phyloP scores from a whole-genome alignment of 1,139 yeast genomes.

The Candida tunisiensis region DNA sequence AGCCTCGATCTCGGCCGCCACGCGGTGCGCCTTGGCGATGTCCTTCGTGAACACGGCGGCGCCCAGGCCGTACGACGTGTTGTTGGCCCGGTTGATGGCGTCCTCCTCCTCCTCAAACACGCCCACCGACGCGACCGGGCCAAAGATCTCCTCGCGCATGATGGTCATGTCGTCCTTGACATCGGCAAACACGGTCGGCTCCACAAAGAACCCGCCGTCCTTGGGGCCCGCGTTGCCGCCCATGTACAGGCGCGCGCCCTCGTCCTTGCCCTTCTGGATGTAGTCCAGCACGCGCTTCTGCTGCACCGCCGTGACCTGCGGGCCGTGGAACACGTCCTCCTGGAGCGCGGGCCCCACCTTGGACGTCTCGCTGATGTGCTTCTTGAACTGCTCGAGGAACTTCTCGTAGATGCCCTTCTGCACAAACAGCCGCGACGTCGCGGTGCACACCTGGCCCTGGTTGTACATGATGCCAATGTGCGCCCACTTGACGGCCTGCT shows the following conservation, averaged over 20 bases:
- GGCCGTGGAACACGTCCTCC: slow-evolving; percentile 48
- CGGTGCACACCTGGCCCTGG: slow-evolving; percentile 82
- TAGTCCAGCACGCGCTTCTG: slow-evolving; percentile 50
- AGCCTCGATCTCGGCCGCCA: slow-evolving; percentile 57
- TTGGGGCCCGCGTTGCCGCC: slow-evolving; percentile 41
- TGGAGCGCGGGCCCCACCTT: slow-evolving; percentile 30
- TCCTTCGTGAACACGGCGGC: slow-evolving; percentile 63
- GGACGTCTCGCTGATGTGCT: slow-evolving; percentile 26
- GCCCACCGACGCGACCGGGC: slow-evolving; percentile 76
- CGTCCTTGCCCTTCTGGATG: slow-evolving; percentile 47
- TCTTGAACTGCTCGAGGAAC: slow-evolving; percentile 35
- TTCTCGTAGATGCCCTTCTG: slow-evolving; percentile 64
- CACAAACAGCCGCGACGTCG: slow-evolving; percentile 68
- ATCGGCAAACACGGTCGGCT: slow-evolving; percentile 67
- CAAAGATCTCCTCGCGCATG: slow-evolving; percentile 70
- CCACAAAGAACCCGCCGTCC: slow-evolving; percentile 61
- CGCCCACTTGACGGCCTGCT: slow-evolving; percentile 43
- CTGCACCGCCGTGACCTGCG: slow-evolving; percentile 59
- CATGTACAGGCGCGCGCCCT: slow-evolving; percentile 51
- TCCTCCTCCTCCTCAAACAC: slow-evolving; percentile 59
- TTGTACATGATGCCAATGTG: slow-evolving; percentile 55
- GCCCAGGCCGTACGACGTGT: slow-evolving; percentile 62
- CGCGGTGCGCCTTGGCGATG: slow-evolving; percentile 38
- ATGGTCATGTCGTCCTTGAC: slow-evolving; percentile 49
- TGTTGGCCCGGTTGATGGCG: slow-evolving; percentile 36